These are phyloP conservation scores for Penicillium sp. DNA, from an alignment of 2,329 filamentous ascomycete species.

Conservation along the genomic window DNA sequence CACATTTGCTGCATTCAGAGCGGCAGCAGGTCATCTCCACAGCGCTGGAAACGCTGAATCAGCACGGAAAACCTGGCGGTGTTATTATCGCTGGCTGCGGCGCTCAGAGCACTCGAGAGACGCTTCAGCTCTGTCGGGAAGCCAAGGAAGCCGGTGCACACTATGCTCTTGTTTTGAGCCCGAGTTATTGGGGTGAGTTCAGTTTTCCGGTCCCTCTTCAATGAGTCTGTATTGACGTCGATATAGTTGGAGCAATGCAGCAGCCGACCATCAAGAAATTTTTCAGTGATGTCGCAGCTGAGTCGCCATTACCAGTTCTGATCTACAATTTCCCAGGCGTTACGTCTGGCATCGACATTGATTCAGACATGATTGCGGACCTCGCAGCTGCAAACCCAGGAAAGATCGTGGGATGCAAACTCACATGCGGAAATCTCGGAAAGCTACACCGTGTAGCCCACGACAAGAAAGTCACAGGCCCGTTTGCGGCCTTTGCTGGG, in stretches of 20 bases:
- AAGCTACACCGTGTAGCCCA: slow-evolving; percentile 26
- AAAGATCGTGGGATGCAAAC: slow-evolving; percentile 61
- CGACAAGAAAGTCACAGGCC: slow-evolving; percentile 26
- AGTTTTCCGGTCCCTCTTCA: slow-evolving; percentile 32
- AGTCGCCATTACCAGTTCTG: slow-evolving; percentile 50
- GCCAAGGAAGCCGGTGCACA: slow-evolving; percentile 43
- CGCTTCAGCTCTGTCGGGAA: slow-evolving; percentile 50
- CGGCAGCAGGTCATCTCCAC: slow-evolving; percentile 48
- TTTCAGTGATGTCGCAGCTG: slow-evolving; percentile 34
- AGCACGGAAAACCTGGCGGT: not conserved
- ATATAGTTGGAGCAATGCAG: not conserved
- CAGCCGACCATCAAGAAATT: not conserved
- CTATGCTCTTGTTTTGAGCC: slow-evolving; percentile 54
- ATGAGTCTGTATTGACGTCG: not conserved
- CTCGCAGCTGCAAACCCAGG: slow-evolving; percentile 44
- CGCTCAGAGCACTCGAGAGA: slow-evolving; percentile 64
- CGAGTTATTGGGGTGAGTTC: slow-evolving; percentile 54
- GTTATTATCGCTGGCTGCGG: slow-evolving; percentile 67
- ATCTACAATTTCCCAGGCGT: slow-evolving; percentile 62
- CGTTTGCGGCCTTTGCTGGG: slow-evolving; percentile 76
- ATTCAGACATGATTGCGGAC: slow-evolving; percentile 53
- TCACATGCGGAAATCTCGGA: slow-evolving; percentile 50
- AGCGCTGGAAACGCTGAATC: slow-evolving; percentile 34
- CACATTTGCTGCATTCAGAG: slow-evolving; percentile 50
- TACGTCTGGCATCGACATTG: slow-evolving; percentile 61